Percentiles rank a stretch among this genome's conserved stretches.
phyloP scores from a whole-genome alignment of 257 asterid species.

The Primulina huaijiensis region DNA sequence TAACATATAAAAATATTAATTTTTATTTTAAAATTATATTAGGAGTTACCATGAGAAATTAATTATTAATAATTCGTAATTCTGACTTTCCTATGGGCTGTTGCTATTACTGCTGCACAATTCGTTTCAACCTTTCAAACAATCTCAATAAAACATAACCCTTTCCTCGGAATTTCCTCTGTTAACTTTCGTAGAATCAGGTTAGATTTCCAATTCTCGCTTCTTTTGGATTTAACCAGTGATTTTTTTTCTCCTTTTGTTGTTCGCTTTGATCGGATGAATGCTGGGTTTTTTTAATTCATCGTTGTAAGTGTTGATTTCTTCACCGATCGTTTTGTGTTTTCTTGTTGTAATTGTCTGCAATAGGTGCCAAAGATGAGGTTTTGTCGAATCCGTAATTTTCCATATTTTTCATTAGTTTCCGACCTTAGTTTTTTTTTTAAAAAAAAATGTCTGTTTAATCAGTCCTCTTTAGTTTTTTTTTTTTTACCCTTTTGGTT shows the following conservation, averaged over 20 bases:
- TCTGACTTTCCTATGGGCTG: too few species aligned
- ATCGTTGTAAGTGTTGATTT: neutral
- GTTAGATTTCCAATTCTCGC: conserved; percentile 3
- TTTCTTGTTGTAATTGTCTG: neutral
- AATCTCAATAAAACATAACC: neutral
- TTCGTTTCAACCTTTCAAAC: neutral
- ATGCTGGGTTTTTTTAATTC: neutral
- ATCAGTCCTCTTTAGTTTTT: neutral
- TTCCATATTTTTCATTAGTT: neutral
- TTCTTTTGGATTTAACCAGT: neutral
- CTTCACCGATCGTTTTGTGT: neutral
- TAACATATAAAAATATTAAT: too few species aligned
- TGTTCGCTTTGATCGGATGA: conserved; percentile 8
- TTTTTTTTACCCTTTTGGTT: neutral
- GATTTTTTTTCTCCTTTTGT: too few species aligned
- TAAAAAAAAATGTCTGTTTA: conserved; percentile 17
- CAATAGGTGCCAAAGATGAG: neutral
- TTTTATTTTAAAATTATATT: too few species aligned
- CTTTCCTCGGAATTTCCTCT: neutral
- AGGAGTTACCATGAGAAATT: too few species aligned
- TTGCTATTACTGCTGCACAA: neutral
- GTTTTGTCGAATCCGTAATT: conserved; percentile 5
- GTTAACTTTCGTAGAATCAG: conserved; percentile 24
- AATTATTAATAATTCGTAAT: too few species aligned
- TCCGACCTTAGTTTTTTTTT: conserved; percentile 26